Base-by-base conservation (phyloP, 176 grass and related monocot species). In the Oryza meyeriana region DNA sequence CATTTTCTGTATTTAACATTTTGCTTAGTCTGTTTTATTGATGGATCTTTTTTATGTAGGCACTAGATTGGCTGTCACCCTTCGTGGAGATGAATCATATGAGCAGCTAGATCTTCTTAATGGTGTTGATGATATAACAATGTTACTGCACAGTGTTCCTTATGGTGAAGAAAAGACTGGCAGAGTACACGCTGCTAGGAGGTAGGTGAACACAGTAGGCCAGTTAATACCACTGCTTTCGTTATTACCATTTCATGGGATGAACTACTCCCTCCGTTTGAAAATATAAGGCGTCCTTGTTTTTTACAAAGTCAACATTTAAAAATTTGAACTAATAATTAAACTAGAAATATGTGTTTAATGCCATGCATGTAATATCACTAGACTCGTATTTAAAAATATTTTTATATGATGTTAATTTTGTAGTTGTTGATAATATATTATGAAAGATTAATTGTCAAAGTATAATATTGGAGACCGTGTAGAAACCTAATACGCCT, bases 181-280 rank as follows among this genome's bases (percentile, higher is more conserved):
- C 74, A 83, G 93, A 73, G 96, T 95, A 77, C 93, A 99, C 27
- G 73, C 96, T 61, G 91, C 83, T 82, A 93, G 96, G 89, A 94
- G 91, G 96, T 95, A 91, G 76, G 50, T 61, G 69, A 28, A 64
- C 25, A 78, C 28, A 61, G 16, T 82, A 47, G 40, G 1, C 42
- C 44, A 24, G 66, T 72, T 75, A 28, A 29, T n/a, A 79, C 27
- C 14, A 65, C 2, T 44, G 63, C 71, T 58, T 3, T 16, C 17
- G 67, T 29, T 35, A 50, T 75, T 41, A 25, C 14, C 50, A 57
- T 14, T 84, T 41, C n/a, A 22, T 76, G 52, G 12, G 31, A 10
- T 8, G 17, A 40, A 76, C 25, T 6, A n/a, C n/a, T n/a, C n/a
- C n/a, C n/a, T n/a, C n/a, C n/a, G n/a, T n/a, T n/a, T n/a, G n/a